These are phyloP conservation scores for Ustilago bromivora DNA, from an alignment of 1,284 basidiomycete genomes.

Conservation along the genomic window DNA sequence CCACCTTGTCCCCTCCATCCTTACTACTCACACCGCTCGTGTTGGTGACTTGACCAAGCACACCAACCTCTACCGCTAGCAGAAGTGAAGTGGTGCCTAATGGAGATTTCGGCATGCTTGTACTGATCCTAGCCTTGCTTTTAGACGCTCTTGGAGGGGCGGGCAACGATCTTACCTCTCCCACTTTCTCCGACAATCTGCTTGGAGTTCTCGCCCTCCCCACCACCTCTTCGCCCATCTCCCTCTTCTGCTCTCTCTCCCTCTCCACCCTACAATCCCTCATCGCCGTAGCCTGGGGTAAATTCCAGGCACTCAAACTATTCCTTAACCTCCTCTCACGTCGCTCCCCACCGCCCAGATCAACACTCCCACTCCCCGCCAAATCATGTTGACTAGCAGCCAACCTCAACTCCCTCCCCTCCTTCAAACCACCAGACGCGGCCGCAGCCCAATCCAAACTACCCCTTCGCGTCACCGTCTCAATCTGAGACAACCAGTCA, in stretches of 20 bases:
- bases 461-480: constrained; percentile 9
- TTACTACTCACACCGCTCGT: background rate
- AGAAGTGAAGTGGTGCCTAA: background rate
- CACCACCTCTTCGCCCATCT: background rate
- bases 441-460: constrained; percentile 23
- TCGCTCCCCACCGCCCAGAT: background rate
- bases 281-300: background rate
- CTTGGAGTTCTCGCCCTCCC: background rate
- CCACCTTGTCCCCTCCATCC: background rate
- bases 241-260: background rate
- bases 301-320: constrained; percentile 1
- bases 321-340: background rate
- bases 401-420: constrained; percentile 5
- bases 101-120: background rate
- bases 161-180: constrained; percentile 14
- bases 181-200: background rate
- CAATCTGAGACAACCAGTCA: constrained; percentile 35
- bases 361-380: constrained; percentile 8
- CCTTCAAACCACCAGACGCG: background rate
- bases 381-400: constrained; percentile 18
- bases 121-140: constrained; percentile 14
- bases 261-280: background rate
- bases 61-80: background rate
- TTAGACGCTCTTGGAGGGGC: constrained; percentile 31
- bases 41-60: background rate